Percentiles rank a stretch among this genome's conserved stretches.
These are phyloP conservation scores for Bipolaris sorokiniana DNA, from an alignment of 2,329 filamentous ascomycete species.

Conservation along the genomic window DNA sequence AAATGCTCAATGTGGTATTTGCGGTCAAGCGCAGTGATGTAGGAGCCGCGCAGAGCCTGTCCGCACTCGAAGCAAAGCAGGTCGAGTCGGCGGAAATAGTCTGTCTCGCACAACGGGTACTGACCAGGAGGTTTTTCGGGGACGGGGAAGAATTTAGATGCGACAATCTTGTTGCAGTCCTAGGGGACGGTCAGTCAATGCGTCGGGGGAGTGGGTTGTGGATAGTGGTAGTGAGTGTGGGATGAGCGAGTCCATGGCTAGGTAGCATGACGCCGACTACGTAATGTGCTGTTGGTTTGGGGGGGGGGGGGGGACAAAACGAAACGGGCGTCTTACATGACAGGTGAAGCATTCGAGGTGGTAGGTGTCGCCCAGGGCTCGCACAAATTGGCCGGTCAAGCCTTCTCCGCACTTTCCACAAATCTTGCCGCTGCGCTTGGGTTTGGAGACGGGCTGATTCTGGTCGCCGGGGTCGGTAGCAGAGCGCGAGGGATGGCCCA, in stretches of 20 bases:
- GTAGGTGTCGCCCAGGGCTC: slow-evolving; percentile 90
- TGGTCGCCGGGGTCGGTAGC: slow-evolving; percentile 40
- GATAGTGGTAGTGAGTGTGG: background rate
- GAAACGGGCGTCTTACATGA: slow-evolving; percentile 63
- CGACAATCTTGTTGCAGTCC: slow-evolving; percentile 97
- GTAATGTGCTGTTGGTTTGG: background rate
- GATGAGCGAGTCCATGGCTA: background rate
- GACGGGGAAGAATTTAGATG: slow-evolving; percentile 98
- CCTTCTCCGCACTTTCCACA: slow-evolving; percentile 87
- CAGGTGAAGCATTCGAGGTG: slow-evolving; percentile 99
- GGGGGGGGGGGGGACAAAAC: background rate
- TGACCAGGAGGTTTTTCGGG: slow-evolving; percentile 88
- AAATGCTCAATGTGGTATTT: slow-evolving; percentile 99
- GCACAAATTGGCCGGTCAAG: slow-evolving; percentile 93
- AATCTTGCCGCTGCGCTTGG: slow-evolving; percentile 48
- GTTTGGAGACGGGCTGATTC: slow-evolving; percentile 31
- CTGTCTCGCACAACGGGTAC: slow-evolving; percentile 94
- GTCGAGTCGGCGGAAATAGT: slow-evolving; percentile 93
- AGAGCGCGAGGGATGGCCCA: slow-evolving; percentile 33
- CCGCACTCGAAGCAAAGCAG: slow-evolving; percentile 91
- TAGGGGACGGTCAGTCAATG: slow-evolving; percentile 48
- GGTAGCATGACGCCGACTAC: background rate
- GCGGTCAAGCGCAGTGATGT: slow-evolving; percentile 95
- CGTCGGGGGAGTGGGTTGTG: background rate
- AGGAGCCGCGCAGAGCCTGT: slow-evolving; percentile 90